Evolutionary conservation across 106 monocot genomes (phyloP), one percentile per base, ranked within the genome.

Genomic region (Allium cepa): DNA sequence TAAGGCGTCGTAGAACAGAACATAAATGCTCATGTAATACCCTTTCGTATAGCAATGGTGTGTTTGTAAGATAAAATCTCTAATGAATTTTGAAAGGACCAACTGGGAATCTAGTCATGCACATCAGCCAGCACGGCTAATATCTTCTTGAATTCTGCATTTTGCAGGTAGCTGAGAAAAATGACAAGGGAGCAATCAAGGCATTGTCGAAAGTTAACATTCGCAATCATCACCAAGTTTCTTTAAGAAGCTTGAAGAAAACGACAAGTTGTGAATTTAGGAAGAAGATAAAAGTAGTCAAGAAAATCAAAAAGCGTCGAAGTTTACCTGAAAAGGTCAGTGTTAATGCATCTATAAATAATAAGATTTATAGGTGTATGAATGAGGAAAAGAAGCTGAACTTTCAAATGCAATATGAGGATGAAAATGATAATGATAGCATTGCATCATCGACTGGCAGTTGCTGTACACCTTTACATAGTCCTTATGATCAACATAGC

Each of bases 321-420:
- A 26, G 56, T 53, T 49, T 55, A 16, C 13, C 68, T 16, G 56
- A 56, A 64, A 74, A 74, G 74, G 79, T 70, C 53, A 36, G 65
- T 66, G 75, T 59, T 75, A 58, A 70, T 66, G 62, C 70, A 71
- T 65, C 62, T 36, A 69, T 66, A 69, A 78, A 12, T 10, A 10
- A 81, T 52, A 73, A 27, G 66, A 53, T 55, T 68, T 69, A 78
- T 78, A 72, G 76, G 74, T 77, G 73, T 51, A 14, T 71, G 64
- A 13, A 50, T 52, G 65, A 57, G 46, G 16, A 12, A 36, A 56
- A 47, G 17, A 63, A 26, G 57, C 7, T 10, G 47, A 63, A 65
- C 17, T 61, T 61, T 17, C 57, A 50, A 13, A 47, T 52, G 26
- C 36, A 36, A 36, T 36, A 53, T 55, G 56, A 60, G 65, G 62